A percentile compares a stretch with the other conserved stretches of the same genome.
These are phyloP conservation scores for Ramaria sp. DNA, from an alignment of 768 basidiomycete genomes.

Conservation along the genomic window DNA sequence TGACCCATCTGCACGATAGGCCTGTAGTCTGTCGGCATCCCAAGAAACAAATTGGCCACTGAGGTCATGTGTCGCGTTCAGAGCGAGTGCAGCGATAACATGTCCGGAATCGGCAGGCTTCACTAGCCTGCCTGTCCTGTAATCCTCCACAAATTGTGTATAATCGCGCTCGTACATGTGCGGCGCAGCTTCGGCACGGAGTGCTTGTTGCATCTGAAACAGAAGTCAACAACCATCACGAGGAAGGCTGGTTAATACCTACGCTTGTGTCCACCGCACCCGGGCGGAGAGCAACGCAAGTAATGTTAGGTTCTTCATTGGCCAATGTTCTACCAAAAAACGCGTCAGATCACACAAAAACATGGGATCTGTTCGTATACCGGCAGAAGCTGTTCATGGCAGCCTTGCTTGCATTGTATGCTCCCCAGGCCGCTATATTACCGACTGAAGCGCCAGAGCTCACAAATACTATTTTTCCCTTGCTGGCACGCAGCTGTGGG, in stretches of 20 bases:
- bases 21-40: constrained; percentile 45
- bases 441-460: constrained; percentile 79
- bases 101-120: constrained; percentile 65
- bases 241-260: constrained; percentile 19
- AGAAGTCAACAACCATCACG: constrained; percentile 3
- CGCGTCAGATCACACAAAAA: background rate
- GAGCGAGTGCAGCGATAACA: constrained; percentile 66
- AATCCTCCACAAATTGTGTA: constrained; percentile 43
- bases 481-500: constrained; percentile 55
- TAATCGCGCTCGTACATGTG: constrained; percentile 49
- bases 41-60: constrained; percentile 77
- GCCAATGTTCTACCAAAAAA: constrained; percentile 56
- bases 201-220: constrained; percentile 55
- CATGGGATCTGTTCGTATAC: constrained; percentile 24
- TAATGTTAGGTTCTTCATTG: constrained; percentile 69
- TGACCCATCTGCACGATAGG: background rate
- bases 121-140: constrained; percentile 60
- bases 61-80: constrained; percentile 50
- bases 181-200: constrained; percentile 41
- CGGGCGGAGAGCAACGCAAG: constrained; percentile 71
- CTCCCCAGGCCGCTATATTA: constrained; percentile 60
- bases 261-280: constrained; percentile 82
- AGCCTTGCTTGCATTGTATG: constrained; percentile 79
- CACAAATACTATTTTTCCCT: constrained; percentile 67
- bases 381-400: constrained; percentile 82